Conservation (phyloP, 2,329 filamentous ascomycete genomes). For the Botryosphaeria agaves region DNA sequence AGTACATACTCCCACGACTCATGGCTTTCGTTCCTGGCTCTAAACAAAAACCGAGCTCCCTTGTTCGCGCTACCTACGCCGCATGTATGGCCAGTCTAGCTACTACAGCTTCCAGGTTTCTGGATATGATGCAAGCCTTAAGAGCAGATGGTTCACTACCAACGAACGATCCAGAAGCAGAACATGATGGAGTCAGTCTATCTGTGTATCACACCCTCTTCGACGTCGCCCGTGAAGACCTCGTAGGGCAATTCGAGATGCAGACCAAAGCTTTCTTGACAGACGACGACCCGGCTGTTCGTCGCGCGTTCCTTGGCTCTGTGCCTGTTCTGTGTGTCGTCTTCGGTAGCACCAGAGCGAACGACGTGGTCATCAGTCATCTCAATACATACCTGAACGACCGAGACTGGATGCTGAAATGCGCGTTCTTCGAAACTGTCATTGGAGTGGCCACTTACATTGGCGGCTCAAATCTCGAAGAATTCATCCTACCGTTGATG, state of each 20-base stretch:
- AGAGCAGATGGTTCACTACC: slow-evolving; percentile 68
- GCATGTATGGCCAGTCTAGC: slow-evolving; percentile 82
- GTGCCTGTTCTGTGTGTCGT: slow-evolving; percentile 89
- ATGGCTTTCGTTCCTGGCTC: slow-evolving; percentile 37
- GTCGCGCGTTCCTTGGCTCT: slow-evolving; percentile 78
- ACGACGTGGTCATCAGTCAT: slow-evolving; percentile 91
- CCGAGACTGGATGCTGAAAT: slow-evolving; percentile 89
- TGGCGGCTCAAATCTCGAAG: slow-evolving; percentile 75
- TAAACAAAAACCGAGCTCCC: slow-evolving; percentile 36
- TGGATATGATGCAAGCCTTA: slow-evolving; percentile 81
- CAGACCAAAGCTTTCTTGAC: slow-evolving; percentile 85
- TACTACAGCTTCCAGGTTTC: slow-evolving; percentile 64
- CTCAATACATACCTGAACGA: slow-evolving; percentile 96
- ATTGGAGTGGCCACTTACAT: slow-evolving; percentile 85
- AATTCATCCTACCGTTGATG: slow-evolving; percentile 92
- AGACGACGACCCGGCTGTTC: slow-evolving; percentile 69
- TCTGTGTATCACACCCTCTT: slow-evolving; percentile 65
- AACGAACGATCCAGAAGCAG: slow-evolving; percentile 60
- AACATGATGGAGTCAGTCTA: slow-evolving; percentile 52
- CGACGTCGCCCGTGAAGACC: slow-evolving; percentile 67
- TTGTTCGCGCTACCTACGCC: slow-evolving; percentile 82
- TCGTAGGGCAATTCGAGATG: slow-evolving; percentile 67
- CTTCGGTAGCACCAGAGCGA: slow-evolving; percentile 79
- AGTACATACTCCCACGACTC: slow-evolving; percentile 44
- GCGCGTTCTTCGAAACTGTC: slow-evolving; percentile 89